phyloP scores from a whole-genome alignment of 352 stramenopile species.

The Pythium aristosporum region DNA sequence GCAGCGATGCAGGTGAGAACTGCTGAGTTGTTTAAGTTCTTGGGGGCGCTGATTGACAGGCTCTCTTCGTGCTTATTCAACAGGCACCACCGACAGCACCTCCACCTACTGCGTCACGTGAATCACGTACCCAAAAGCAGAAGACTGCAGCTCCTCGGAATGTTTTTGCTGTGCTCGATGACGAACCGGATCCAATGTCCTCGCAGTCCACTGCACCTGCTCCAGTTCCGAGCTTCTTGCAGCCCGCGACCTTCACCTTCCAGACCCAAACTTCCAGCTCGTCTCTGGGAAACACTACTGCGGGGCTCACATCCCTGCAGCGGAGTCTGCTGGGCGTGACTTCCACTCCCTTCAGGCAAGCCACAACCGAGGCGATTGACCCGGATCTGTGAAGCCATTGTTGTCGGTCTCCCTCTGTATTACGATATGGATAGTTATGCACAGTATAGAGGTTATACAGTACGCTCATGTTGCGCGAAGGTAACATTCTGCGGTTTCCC shows the following conservation, averaged over 20 bases:
- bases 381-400: conserved; percentile 49
- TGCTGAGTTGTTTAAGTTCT: neutral
- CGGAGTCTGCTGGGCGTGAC: conserved; percentile 16
- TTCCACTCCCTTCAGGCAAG: neutral
- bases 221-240: conserved; percentile 42
- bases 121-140: conserved; percentile 22
- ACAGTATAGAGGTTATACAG: conserved; percentile 11
- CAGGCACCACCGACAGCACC: conserved; percentile 18
- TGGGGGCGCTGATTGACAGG: neutral
- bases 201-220: conserved; percentile 11
- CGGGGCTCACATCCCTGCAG: conserved; percentile 24
- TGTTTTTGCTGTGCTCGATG: conserved; percentile 61
- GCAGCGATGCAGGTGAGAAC: conserved; percentile 44
- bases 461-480: conserved; percentile 23
- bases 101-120: conserved; percentile 3
- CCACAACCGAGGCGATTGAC: conserved; percentile 42
- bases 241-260: conserved; percentile 75
- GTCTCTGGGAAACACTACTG: neutral
- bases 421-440: conserved; percentile 22
- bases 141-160: conserved; percentile 48
- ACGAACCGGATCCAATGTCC: conserved; percentile 38
- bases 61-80: neutral
- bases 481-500: conserved; percentile 29
- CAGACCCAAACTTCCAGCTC: conserved; percentile 6
- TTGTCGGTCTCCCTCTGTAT: neutral